These are phyloP conservation scores for Hymenoscyphus repandus DNA, from an alignment of 2,329 filamentous ascomycete genomes.

Conservation along the genomic window DNA sequence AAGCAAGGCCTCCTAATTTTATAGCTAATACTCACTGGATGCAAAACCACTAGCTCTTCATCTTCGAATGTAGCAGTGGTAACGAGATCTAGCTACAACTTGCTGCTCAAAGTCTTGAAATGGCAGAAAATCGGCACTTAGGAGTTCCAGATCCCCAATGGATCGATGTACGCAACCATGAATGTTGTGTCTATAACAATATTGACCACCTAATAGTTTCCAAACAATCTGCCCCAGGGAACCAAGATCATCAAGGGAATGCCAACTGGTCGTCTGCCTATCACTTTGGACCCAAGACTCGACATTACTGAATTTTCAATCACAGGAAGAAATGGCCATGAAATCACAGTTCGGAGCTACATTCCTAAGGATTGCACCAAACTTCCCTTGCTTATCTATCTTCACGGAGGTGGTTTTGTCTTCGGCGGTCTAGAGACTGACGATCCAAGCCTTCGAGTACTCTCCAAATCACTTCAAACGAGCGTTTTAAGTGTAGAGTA, in stretches of 20 bases:
- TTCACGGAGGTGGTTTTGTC: neutral
- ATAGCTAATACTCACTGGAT: no score
- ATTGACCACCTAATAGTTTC: no score
- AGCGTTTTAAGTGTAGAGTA: neutral
- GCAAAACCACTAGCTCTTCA: no score
- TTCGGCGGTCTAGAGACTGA: neutral
- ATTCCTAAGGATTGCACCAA: neutral
- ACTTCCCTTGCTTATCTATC: neutral
- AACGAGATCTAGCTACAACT: no score
- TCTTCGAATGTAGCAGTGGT: no score
- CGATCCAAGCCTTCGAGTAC: neutral
- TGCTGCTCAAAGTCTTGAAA: no score
- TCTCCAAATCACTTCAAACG: neutral
- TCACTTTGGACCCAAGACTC: neutral
- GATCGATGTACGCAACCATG: no score
- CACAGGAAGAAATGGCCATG: neutral
- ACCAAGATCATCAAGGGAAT: neutral
- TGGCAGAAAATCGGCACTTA: no score
- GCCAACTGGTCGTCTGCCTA: neutral
- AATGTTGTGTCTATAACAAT: no score
- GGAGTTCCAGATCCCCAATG: no score
- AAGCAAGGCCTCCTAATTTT: no score
- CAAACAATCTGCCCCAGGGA: no score
- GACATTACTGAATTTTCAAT: neutral
- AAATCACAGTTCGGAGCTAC: neutral